Evolutionary conservation across 805 yeast species (phyloP).

Genomic region (Monosporozyma yasuniensis): DNA sequence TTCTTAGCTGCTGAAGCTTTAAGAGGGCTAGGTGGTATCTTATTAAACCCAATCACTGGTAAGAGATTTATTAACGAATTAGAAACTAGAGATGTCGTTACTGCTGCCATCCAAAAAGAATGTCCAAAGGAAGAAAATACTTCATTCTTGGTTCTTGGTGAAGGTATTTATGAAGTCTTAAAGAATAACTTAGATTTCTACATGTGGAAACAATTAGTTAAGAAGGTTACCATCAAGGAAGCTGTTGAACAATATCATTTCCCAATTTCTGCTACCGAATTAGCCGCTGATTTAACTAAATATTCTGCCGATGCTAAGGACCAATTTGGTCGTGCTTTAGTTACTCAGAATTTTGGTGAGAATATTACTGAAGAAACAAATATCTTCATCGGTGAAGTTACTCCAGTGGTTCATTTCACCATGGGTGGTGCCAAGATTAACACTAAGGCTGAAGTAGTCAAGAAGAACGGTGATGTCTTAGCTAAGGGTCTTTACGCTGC

Average conservation of each 20-base stretch:
- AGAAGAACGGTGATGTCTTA: slow-evolving; percentile 24
- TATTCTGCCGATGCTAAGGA: slow-evolving; percentile 26
- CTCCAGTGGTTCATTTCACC: slow-evolving; percentile 59
- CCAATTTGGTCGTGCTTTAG: slow-evolving; percentile 30
- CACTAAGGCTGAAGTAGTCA: slow-evolving; percentile 37
- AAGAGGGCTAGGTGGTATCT: slow-evolving; percentile 51
- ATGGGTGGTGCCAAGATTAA: slow-evolving; percentile 59
- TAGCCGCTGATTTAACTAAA: slow-evolving; percentile 18
- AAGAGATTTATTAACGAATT: slow-evolving; percentile 48
- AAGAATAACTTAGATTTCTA: slow-evolving; percentile 46
- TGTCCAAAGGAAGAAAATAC: slow-evolving; percentile 25
- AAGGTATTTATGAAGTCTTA: slow-evolving; percentile 37
- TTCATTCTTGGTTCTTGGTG: slow-evolving; percentile 34
- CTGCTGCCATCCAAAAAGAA: slow-evolving; percentile 34
- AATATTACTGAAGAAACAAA: slow-evolving; percentile 20
- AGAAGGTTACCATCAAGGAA: slow-evolving; percentile 24
- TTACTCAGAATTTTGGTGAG: slow-evolving; percentile 27
- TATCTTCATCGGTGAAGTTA: slow-evolving; percentile 42
- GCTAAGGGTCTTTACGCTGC: slow-evolving; percentile 47
- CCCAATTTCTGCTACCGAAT: slow-evolving; percentile 17
- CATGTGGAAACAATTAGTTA: slow-evolving; percentile 31
- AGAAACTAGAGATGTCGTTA: slow-evolving; percentile 44
- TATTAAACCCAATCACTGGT: slow-evolving; percentile 38
- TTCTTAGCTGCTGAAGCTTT: slow-evolving; percentile 52
- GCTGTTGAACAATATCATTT: slow-evolving; percentile 21